These are phyloP conservation scores for Grosmannia clavigera DNA, from an alignment of 2,329 filamentous ascomycete species.

Conservation along the genomic window DNA sequence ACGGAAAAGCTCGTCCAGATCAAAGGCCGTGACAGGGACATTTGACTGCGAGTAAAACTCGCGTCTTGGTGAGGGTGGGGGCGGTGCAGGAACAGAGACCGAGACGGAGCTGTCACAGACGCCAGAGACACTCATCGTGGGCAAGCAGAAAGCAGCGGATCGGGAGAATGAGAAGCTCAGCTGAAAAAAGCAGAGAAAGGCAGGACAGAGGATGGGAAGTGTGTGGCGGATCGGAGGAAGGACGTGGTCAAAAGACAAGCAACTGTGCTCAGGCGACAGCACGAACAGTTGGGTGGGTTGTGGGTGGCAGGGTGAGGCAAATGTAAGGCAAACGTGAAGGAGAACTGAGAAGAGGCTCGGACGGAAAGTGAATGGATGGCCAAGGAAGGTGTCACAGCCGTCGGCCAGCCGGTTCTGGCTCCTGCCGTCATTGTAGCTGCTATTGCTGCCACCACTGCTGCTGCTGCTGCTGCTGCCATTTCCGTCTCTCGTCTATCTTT, in stretches of 20 bases:
- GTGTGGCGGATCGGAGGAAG: too few relatives aligned
- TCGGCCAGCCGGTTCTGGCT: neutral
- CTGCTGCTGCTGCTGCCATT: neutral
- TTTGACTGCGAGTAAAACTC: neutral
- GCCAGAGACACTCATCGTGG: neutral
- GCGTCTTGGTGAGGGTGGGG: constrained; percentile 4
- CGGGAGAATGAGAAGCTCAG: neutral
- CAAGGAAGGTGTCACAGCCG: neutral
- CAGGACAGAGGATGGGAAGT: neutral
- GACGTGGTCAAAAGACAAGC: too few relatives aligned
- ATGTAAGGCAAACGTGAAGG: neutral
- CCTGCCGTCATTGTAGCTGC: neutral
- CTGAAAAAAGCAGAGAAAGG: neutral
- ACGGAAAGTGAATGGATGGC: neutral
- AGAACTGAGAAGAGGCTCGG: neutral
- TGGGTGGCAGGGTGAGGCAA: neutral
- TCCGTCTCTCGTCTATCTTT: neutral
- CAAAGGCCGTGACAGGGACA: neutral
- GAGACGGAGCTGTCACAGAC: constrained; percentile 2
- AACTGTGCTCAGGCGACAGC: too few relatives aligned
- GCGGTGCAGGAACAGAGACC: constrained; percentile 7
- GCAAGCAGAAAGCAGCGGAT: too few relatives aligned
- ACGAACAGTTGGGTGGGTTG: neutral
- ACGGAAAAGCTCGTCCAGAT: constrained; percentile 3
- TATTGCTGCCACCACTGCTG: neutral